A percentile compares a stretch with the other conserved stretches of the same genome.
Conservation (phyloP, 1,139 yeast genomes). For the Candida sanyaensis region DNA sequence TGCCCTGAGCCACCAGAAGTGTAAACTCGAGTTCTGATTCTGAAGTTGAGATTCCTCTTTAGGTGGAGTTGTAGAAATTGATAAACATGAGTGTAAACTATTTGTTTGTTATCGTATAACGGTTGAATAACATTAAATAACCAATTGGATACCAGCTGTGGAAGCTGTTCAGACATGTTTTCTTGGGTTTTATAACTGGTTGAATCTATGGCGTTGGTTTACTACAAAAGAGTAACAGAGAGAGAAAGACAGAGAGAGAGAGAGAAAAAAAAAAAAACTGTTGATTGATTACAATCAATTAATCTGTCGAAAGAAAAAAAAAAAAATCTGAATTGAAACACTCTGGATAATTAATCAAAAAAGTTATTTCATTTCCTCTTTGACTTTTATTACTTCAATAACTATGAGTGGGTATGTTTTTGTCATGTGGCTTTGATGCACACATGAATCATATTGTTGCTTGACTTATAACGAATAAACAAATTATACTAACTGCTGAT, state of each 20-base stretch:
- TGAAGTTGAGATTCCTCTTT: slow-evolving; percentile 36
- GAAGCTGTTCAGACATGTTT: slow-evolving; percentile 20
- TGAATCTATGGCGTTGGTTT: background rate
- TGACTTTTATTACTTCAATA: background rate
- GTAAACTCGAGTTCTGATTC: slow-evolving; percentile 72
- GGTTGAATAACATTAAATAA: slow-evolving; percentile 46
- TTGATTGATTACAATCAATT: no score
- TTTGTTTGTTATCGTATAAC: slow-evolving; percentile 53
- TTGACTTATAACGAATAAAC: background rate
- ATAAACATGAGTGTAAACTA: slow-evolving; percentile 63
- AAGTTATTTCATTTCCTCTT: background rate
- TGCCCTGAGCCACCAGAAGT: slow-evolving; percentile 58
- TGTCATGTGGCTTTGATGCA: no score
- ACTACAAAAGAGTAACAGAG: background rate
- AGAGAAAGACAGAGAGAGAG: no score
- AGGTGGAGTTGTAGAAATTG: slow-evolving; percentile 53
- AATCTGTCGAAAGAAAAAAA: slow-evolving; percentile 5
- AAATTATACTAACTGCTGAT: slow-evolving; percentile 14
- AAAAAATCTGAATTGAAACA: slow-evolving; percentile 1
- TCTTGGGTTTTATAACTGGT: no score
- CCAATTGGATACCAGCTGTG: slow-evolving; percentile 44
- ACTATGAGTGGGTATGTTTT: slow-evolving; percentile 27
- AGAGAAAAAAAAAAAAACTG: no score
- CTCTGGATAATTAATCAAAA: background rate
- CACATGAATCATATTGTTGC: background rate